Evolutionary conservation across 176 grass and related monocot genomes (phyloP).

Genomic region (Olyra latifolia): DNA sequence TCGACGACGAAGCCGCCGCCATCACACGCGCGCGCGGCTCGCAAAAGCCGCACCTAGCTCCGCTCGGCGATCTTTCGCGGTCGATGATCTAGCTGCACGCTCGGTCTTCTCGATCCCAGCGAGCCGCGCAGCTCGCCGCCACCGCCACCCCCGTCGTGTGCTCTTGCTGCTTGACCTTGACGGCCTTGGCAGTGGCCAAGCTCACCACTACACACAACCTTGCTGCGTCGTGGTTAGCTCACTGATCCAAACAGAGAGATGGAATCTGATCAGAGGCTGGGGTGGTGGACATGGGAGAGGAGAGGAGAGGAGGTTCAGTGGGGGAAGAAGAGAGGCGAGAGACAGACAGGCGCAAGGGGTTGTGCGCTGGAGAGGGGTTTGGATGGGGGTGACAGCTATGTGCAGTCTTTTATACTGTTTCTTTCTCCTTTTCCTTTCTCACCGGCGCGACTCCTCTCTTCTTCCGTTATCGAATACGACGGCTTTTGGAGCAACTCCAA

Average conservation of each 20-base stretch:
- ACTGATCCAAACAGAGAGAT: constrained; percentile 37
- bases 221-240: constrained; percentile 29
- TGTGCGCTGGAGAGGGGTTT: constrained; percentile 53
- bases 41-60: background rate
- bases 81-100: background rate
- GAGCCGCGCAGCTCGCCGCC: constrained; percentile 14
- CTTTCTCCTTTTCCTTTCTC: background rate
- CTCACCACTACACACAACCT: constrained; percentile 9
- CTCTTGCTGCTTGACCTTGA: background rate
- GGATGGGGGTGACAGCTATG: constrained; percentile 48
- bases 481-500: background rate
- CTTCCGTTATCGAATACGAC: background rate
- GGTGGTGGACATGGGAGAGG: background rate
- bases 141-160: constrained; percentile 2
- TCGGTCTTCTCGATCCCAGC: background rate
- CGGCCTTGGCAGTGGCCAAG: background rate
- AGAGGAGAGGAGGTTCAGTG: background rate
- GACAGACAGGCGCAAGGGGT: constrained; percentile 26
- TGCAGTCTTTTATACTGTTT: constrained; percentile 2
- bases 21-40: background rate
- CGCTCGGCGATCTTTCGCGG: background rate
- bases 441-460: background rate
- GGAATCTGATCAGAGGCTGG: constrained; percentile 33
- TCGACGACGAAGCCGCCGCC: constrained; percentile 28
- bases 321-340: background rate